phyloP scores from a whole-genome alignment of 2,329 filamentous ascomycete genomes.

The Colletotrichum endophyticum region DNA sequence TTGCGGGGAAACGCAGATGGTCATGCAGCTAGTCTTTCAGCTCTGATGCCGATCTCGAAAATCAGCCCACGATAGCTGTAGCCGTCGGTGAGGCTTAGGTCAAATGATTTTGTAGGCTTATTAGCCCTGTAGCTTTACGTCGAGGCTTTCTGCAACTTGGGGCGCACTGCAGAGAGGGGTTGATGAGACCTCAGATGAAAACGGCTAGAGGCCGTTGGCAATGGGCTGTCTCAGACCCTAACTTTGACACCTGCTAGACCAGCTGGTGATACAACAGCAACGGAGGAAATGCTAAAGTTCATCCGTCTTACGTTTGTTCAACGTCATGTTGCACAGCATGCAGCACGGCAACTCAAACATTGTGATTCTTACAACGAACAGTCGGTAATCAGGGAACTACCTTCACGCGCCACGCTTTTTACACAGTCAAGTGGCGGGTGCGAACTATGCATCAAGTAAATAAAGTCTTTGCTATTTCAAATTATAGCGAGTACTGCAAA shows the following conservation, averaged over 20 bases:
- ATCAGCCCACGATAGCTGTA: not conserved
- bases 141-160: not conserved
- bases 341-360: not conserved
- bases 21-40: not conserved
- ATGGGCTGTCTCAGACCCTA: not conserved
- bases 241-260: not conserved
- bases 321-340: not conserved
- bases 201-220: not conserved
- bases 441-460: not conserved
- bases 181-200: not conserved
- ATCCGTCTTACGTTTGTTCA: not conserved
- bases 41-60: not conserved
- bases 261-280: not conserved
- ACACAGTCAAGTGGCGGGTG: not conserved
- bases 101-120: not conserved
- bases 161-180: not conserved
- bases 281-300: not conserved
- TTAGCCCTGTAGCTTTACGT: not conserved
- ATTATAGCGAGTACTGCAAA: too few species aligned
- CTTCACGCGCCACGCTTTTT: not conserved
- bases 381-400: not conserved
- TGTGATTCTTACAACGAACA: not conserved
- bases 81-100: not conserved
- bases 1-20: not conserved
- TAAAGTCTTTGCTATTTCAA: not conserved